Evolutionary conservation across 2,329 filamentous ascomycete species (phyloP), one percentile per base, ranked within the genome.

Genomic region (Ambrosiella cleistominuta): DNA sequence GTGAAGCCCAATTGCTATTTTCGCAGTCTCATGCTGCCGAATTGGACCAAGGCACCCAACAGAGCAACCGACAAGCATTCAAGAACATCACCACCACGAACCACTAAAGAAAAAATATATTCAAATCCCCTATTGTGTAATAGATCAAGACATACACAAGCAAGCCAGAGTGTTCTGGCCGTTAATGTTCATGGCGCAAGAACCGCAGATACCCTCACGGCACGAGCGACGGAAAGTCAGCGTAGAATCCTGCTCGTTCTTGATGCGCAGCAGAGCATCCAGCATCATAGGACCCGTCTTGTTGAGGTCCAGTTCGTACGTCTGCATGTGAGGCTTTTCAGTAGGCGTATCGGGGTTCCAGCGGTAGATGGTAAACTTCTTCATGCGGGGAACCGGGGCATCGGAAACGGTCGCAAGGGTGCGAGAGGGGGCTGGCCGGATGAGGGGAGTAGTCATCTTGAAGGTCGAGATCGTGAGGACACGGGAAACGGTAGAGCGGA

Each of bases 181-280:
- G 71, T 97, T 94, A 71, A 98, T 97, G 79, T 98, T 98, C 93
- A 98, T 98, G 64, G 93, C 93, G 71, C 93, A 98, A 72, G 88
- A 95, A 65, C 93, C 93, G 70, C 93, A 98, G 68, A 98, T 98
- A 66, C 93, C 93, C 80, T 98, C 93, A 74, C 93, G 80, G 76
- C 93, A 98, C 72, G 87, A 94, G 71, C 93, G 76, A 70, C 93
- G 82, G 79, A 98, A 98, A 57, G 93, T 97, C 67, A 98, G 74
- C 51, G 93, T 97, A 56, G 93, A 89, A 72, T 98, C 93, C 63
- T 95, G 74, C 80, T 98, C 93, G 73, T 98, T 98, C 86, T 98
- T 98, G 75, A 98, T 96, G 66, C 91, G 80, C 71, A 98, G 93
- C 66, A 98, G 76, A 59, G 93, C 93, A 71, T 98, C 93, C 67